Evolutionary conservation across 176 grass and related monocot genomes (phyloP).

Genomic region (Oryza rufipogon): DNA sequence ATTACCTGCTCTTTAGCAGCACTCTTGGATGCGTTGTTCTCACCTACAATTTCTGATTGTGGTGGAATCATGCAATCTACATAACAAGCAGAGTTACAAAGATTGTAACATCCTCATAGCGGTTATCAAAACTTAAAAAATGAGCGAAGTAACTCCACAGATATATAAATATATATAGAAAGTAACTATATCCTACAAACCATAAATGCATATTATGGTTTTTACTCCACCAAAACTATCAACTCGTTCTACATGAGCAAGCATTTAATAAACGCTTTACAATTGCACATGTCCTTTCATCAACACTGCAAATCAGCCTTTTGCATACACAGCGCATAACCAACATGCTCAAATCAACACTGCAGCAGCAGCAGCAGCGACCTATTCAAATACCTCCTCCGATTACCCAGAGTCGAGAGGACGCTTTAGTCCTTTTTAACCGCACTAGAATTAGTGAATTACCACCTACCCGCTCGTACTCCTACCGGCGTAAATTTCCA

Average conservation of each 20-base stretch:
- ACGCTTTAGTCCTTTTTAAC: not conserved
- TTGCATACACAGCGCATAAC: not conserved
- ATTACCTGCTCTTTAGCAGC: conserved; percentile 58
- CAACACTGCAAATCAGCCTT: not conserved
- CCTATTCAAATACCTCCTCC: not conserved
- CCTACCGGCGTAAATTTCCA: not conserved
- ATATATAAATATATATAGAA: not conserved
- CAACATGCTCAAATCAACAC: not conserved
- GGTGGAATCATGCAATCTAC: conserved; percentile 41
- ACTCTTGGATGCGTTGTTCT: conserved; percentile 58
- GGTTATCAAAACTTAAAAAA: not conserved
- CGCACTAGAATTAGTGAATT: not conserved
- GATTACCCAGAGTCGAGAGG: not conserved
- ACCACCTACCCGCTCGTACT: not conserved
- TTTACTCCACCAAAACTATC: not conserved
- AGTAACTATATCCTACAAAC: not conserved
- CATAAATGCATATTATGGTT: not conserved
- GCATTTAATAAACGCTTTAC: not conserved
- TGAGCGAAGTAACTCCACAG: not conserved
- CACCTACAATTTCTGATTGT: conserved; percentile 46
- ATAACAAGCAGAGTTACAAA: not conserved
- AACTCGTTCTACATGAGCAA: not conserved
- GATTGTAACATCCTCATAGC: not conserved
- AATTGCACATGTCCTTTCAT: not conserved
- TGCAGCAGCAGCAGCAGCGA: too few relatives aligned